Evolutionary conservation across 352 stramenopile genomes (phyloP), one percentile per base, ranked within the genome.

Genomic region (Phytophthora parvispora): DNA sequence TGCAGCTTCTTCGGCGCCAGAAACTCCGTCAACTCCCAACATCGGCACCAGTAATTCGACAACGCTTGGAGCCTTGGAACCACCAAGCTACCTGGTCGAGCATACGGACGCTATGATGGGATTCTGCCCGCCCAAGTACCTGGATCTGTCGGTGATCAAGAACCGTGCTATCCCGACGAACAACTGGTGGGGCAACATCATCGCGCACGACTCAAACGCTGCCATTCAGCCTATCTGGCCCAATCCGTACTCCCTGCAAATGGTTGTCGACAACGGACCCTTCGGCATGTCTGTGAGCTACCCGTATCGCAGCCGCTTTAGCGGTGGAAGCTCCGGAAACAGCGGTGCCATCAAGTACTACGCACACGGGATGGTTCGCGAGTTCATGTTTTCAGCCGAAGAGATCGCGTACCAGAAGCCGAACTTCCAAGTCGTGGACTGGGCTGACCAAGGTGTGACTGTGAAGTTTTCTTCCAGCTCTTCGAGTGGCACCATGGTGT

Each of bases 171-270:
- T 93, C 43, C 84, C 82, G 22, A 93, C 85, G 27, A 93, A 91
- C 64, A 83, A 86, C 50, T 93, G 85, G 83, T 90, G 82, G 82
- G 82, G 81, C 32, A 91, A 91, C 68, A 78, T 90, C 55, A 93
- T 93, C 56, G 81, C 74, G 9, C 56, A 84, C 47, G 69, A 82
- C 47, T 72, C 53, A 8, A 74, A 74, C 58, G 48, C 53, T 12
- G 34, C 51, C 38, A 75, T 82, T 18, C 78, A 91, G 51, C 74
- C 83, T 20, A 73, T 86, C 55, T 91, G 85, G 82, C 74, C 77
- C 42, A 91, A 91, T 48, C 84, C 84, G 38, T 89, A 88, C 60
- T 74, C 79, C 10, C 51, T 87, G 24, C 77, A 81, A 31, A 66
- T 81, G 59, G 69, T 78, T 16, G 59, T 74, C 24, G 69, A 83